These are phyloP conservation scores for Trichoderma erinaceum DNA, from an alignment of 495 filamentous ascomycete species.

Conservation along the genomic window DNA sequence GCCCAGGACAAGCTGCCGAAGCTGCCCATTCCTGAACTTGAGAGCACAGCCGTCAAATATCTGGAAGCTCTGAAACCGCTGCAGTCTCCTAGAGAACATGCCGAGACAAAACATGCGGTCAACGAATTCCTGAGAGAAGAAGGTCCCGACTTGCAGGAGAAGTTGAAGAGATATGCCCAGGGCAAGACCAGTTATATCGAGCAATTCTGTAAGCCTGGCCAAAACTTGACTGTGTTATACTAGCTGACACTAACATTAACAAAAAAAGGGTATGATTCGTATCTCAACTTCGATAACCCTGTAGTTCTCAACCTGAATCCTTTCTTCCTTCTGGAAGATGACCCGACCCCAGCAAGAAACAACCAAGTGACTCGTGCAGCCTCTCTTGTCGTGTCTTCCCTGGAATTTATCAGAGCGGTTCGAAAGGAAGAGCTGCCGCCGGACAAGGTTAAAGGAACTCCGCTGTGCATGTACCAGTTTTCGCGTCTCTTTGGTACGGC, in stretches of 20 bases:
- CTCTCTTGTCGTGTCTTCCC: conserved; percentile 80
- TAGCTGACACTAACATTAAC: conserved; percentile 13
- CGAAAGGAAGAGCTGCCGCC: conserved; percentile 89
- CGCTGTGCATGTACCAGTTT: conserved; percentile 97
- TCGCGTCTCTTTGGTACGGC: conserved; percentile 93
- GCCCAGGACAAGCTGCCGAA: conserved; percentile 84
- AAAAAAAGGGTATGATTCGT: conserved; percentile 89
- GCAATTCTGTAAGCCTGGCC: conserved; percentile 78
- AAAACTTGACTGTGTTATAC: neutral
- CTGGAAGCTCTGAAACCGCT: conserved; percentile 73
- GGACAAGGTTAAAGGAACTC: conserved; percentile 73
- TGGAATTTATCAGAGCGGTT: conserved; percentile 90
- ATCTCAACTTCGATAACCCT: conserved; percentile 95
- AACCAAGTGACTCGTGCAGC: conserved; percentile 94
- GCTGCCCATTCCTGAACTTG: conserved; percentile 89
- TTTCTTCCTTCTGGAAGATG: conserved; percentile 96
- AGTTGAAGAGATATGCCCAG: conserved; percentile 85
- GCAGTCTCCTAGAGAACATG: conserved; percentile 73
- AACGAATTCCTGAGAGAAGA: conserved; percentile 80
- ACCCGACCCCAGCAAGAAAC: conserved; percentile 91
- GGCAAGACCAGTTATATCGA: conserved; percentile 96
- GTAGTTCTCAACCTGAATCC: conserved; percentile 97
- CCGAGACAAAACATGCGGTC: conserved; percentile 73
- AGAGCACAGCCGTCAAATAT: conserved; percentile 73
- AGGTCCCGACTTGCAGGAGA: conserved; percentile 79